Percentiles rank a stretch among this genome's conserved stretches.
phyloP scores from a whole-genome alignment of 441 rosid genomes.

The Capsella rubella region DNA sequence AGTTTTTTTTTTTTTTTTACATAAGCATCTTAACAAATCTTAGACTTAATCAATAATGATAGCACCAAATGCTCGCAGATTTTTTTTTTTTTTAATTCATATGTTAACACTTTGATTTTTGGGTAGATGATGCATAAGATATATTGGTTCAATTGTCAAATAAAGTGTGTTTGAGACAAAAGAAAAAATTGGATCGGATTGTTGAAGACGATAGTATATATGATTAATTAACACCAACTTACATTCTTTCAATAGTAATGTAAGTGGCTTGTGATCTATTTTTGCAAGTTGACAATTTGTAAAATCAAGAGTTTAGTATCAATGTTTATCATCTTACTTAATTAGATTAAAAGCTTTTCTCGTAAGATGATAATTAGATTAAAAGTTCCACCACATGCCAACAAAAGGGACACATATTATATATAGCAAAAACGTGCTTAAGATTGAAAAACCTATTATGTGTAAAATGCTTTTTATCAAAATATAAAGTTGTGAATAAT shows the following conservation, averaged over 20 bases:
- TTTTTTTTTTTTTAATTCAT: neutral
- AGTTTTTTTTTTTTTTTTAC: too few relatives aligned
- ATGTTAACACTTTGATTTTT: neutral
- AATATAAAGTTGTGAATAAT: neutral
- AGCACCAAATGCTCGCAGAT: neutral
- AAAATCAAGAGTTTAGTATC: neutral
- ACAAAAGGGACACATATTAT: neutral
- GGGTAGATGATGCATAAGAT: neutral
- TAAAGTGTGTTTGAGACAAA: neutral
- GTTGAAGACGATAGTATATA: neutral
- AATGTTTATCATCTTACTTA: neutral
- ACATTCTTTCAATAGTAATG: neutral
- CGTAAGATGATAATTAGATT: neutral
- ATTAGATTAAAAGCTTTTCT: neutral
- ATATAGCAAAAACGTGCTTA: constrained; percentile 3
- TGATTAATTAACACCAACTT: neutral
- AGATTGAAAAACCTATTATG: neutral
- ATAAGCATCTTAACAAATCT: too few relatives aligned
- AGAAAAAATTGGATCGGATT: neutral
- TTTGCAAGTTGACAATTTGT: neutral
- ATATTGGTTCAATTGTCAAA: neutral
- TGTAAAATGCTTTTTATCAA: too few relatives aligned
- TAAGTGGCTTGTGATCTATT: neutral
- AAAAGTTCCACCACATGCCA: neutral
- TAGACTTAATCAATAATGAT: too few relatives aligned